These are phyloP conservation scores for Solanum paucissectum DNA, from an alignment of 257 asterid species.

Conservation along the genomic window DNA sequence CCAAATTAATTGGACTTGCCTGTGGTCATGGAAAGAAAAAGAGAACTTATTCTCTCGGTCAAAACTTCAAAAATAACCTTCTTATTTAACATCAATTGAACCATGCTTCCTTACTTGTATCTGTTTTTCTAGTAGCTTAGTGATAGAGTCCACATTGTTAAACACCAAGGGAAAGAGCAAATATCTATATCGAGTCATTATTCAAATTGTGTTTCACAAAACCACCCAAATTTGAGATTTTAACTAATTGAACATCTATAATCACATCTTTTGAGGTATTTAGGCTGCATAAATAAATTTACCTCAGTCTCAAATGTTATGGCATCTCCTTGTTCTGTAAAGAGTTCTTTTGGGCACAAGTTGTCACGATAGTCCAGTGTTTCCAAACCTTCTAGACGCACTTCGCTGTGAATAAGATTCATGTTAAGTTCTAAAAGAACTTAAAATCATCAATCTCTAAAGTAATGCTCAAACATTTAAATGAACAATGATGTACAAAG, in stretches of 20 bases:
- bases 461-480: background rate
- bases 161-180: background rate
- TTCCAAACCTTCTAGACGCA: slow-evolving; percentile 91
- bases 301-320: slow-evolving; percentile 94
- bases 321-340: slow-evolving; percentile 94
- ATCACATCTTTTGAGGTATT: background rate
- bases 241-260: background rate
- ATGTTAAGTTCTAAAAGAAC: background rate
- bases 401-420: slow-evolving; percentile 48
- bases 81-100: background rate
- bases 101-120: background rate
- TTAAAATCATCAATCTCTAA: background rate
- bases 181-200: background rate
- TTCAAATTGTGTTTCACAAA: background rate
- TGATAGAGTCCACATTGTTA: background rate
- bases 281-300: background rate
- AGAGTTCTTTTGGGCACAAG: slow-evolving; percentile 57
- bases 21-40: background rate
- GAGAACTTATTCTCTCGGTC: background rate
- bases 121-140: background rate
- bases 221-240: background rate
- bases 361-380: slow-evolving; percentile 89
- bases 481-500: background rate
- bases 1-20: background rate
- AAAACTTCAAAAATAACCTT: background rate